Evolutionary conservation across 768 basidiomycete species (phyloP).

Genomic region (Xerocomellus amylosporus): DNA sequence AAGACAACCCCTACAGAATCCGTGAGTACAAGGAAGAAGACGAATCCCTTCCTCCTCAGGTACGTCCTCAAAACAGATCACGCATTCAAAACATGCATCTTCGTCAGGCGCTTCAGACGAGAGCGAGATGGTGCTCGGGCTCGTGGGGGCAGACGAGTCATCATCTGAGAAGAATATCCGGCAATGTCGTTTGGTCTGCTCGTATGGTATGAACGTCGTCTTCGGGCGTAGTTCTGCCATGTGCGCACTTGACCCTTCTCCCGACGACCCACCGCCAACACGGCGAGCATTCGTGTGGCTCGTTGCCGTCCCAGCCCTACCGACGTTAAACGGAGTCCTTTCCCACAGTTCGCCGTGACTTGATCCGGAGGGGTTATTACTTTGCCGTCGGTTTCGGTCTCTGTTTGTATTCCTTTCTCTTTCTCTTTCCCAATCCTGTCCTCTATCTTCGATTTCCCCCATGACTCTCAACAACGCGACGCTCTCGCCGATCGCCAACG

Average conservation of each 20-base stretch:
- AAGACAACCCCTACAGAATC: slow-evolving; percentile 54
- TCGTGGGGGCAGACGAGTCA: not conserved
- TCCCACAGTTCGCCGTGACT: not conserved
- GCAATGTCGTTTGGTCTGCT: slow-evolving; percentile 25
- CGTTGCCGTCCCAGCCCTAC: not conserved
- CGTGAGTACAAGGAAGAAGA: slow-evolving; percentile 45
- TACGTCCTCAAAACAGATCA: slow-evolving; percentile 52
- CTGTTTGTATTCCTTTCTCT: not conserved
- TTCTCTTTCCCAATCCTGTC: slow-evolving; percentile 10
- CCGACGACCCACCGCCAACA: not conserved
- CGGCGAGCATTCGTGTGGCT: not conserved
- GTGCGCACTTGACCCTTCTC: slow-evolving; percentile 6
- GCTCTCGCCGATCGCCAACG: slow-evolving; percentile 45
- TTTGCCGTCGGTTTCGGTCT: not conserved
- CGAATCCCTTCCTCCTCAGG: slow-evolving; percentile 40
- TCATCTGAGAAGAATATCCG: slow-evolving; percentile 26
- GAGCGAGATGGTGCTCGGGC: not conserved
- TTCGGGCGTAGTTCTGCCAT: not conserved
- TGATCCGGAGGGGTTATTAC: not conserved
- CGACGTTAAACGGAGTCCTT: not conserved
- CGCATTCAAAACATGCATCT: slow-evolving; percentile 43
- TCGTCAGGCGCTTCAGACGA: slow-evolving; percentile 3
- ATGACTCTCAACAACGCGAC: slow-evolving; percentile 42
- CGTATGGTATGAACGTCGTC: slow-evolving; percentile 12
- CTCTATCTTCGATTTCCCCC: slow-evolving; percentile 38